phyloP scores from a whole-genome alignment of 2,329 filamentous ascomycete genomes.

The Calonectria crousiana region DNA sequence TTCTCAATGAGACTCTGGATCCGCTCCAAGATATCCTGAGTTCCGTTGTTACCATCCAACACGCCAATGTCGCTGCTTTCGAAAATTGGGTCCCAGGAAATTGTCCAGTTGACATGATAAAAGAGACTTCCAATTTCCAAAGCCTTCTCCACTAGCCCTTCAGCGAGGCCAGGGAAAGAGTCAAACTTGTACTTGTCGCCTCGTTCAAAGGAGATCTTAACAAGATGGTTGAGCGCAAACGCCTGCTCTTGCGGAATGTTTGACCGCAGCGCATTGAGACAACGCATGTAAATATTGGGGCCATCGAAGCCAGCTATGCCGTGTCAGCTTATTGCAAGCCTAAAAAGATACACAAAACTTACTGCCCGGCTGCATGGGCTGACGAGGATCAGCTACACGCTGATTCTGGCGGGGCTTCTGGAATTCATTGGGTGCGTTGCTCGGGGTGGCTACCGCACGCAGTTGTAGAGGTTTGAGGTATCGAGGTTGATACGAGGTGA shows the following conservation, averaged over 20 bases:
- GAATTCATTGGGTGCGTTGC: conserved; percentile 79
- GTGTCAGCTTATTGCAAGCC: conserved; percentile 26
- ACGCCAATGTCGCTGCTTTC: conserved; percentile 65
- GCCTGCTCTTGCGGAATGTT: conserved; percentile 84
- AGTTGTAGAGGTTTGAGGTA: conserved; percentile 73
- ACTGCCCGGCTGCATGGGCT: conserved; percentile 72
- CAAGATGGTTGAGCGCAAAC: conserved; percentile 93
- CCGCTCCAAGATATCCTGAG: conserved; percentile 70
- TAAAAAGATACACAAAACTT: conserved; percentile 49
- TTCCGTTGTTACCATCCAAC: conserved; percentile 62
- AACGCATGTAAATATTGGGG: conserved; percentile 92
- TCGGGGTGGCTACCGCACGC: conserved; percentile 80
- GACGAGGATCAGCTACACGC: conserved; percentile 52
- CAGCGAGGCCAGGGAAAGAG: conserved; percentile 87
- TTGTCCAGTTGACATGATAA: conserved; percentile 84
- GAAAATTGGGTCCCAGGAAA: conserved; percentile 72
- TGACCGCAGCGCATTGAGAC: conserved; percentile 85
- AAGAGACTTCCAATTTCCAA: conserved; percentile 83
- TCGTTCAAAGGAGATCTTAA: conserved; percentile 94
- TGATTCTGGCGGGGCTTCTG: conserved; percentile 57
- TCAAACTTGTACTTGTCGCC: conserved; percentile 97
- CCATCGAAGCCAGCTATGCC: conserved; percentile 72
- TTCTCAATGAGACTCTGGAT: conserved; percentile 73
- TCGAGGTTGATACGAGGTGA: conserved; percentile 78
- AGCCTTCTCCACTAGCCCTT: conserved; percentile 87